Conservation (phyloP, 2,329 filamentous ascomycete genomes). For the Alternaria novae-zelandiae region DNA sequence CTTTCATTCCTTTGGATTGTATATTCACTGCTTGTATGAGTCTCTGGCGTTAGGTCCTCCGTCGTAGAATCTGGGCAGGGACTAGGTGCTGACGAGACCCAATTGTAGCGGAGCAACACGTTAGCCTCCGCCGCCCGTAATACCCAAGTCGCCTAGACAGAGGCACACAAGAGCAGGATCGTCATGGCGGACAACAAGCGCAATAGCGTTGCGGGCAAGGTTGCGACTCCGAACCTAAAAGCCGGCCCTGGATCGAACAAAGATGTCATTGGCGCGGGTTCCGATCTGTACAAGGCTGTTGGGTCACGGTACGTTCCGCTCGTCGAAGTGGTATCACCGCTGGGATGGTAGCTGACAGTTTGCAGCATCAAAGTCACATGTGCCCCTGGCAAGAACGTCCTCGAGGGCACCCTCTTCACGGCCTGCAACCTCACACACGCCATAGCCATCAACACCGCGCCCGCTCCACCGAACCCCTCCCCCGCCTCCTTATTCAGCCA, state of each 20-base stretch:
- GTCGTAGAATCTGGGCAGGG: conserved; percentile 22
- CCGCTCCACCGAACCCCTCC: conserved; percentile 52
- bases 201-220: conserved; percentile 61
- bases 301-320: conserved; percentile 62
- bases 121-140: conserved; percentile 8
- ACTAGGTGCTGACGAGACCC: conserved; percentile 18
- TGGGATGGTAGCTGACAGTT: conserved; percentile 18
- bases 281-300: conserved; percentile 64
- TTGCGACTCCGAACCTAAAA: conserved; percentile 57
- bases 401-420: conserved; percentile 69
- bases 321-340: neutral
- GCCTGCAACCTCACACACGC: conserved; percentile 66
- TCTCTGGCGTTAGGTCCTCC: conserved; percentile 39
- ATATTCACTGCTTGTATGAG: conserved; percentile 46
- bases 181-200: conserved; percentile 66
- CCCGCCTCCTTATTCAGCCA: conserved; percentile 48
- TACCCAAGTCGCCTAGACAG: conserved; percentile 49
- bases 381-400: conserved; percentile 56
- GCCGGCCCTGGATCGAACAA: conserved; percentile 49
- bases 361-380: conserved; percentile 65
- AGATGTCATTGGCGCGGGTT: conserved; percentile 58
- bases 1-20: conserved; percentile 50
- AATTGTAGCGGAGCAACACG: conserved; percentile 10
- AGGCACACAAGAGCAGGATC: conserved; percentile 56
- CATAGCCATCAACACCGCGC: conserved; percentile 64